phyloP scores from a whole-genome alignment of 148 eudicot genomes.

The Camellia sinensis region DNA sequence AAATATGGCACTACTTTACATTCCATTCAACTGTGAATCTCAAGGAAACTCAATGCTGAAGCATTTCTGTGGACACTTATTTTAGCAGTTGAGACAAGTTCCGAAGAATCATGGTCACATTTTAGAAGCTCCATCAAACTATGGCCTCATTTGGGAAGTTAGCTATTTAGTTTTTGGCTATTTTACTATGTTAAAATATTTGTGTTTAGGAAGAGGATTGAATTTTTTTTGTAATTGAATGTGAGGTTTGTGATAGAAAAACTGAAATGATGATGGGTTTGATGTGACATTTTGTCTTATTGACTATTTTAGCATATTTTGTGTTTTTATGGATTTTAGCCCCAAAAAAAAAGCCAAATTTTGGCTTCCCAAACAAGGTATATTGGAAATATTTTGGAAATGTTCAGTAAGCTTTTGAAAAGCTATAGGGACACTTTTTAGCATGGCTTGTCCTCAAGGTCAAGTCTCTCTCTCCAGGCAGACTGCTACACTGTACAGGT shows the following conservation, averaged over 20 bases:
- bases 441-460: not conserved
- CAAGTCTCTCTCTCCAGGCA: not conserved
- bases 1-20: not conserved
- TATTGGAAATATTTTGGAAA: not conserved
- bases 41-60: not conserved
- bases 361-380: no score
- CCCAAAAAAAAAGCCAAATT: no score
- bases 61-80: conserved; percentile 39
- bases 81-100: not conserved
- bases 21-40: not conserved
- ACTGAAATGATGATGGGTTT: no score
- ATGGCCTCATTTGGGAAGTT: no score
- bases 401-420: not conserved
- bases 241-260: no score
- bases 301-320: no score
- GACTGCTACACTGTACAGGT: not conserved
- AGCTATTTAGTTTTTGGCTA: no score
- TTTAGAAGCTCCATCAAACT: not conserved
- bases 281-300: no score
- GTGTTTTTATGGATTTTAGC: no score
- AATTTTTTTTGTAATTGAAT: no score
- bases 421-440: not conserved
- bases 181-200: no score
- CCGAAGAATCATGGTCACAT: not conserved
- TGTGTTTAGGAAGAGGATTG: no score